A percentile compares a stretch with the other conserved stretches of the same genome.
phyloP scores from a whole-genome alignment of 176 grass and related monocot genomes.

The Zoysia japonica region DNA sequence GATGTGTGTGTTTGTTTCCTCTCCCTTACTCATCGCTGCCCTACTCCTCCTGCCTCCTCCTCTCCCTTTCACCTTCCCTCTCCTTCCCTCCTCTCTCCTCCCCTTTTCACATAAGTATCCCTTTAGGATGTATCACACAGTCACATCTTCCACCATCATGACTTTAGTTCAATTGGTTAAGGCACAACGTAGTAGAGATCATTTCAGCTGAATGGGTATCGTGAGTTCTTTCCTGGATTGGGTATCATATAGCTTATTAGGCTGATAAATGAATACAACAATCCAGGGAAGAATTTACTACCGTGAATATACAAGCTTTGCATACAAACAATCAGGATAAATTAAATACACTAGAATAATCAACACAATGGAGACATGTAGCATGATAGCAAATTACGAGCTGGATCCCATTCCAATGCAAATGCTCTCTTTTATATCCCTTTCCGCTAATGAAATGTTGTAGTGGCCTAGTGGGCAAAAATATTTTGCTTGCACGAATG shows the following conservation, averaged over 20 bases:
- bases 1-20: conserved; percentile 88
- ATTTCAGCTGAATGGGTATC: neutral
- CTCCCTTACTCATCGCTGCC: conserved; percentile 64
- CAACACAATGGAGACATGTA: neutral
- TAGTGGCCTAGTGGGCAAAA: no score
- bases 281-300: no score
- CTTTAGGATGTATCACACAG: conserved; percentile 1
- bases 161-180: conserved; percentile 14
- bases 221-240: conserved; percentile 11
- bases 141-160: neutral
- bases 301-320: neutral
- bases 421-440: neutral
- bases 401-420: neutral
- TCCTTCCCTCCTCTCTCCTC: conserved; percentile 2
- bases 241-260: no score
- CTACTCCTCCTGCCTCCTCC: conserved; percentile 25
- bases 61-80: conserved; percentile 4
- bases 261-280: no score
- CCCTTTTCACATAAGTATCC: conserved; percentile 7
- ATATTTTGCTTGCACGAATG: neutral
- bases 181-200: conserved; percentile 9
- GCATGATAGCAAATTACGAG: neutral
- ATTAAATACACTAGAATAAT: neutral
- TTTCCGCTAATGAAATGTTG: neutral
- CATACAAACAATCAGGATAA: neutral